Conservation (phyloP, 257 asterid genomes). For the Voacanga thouarsii region DNA sequence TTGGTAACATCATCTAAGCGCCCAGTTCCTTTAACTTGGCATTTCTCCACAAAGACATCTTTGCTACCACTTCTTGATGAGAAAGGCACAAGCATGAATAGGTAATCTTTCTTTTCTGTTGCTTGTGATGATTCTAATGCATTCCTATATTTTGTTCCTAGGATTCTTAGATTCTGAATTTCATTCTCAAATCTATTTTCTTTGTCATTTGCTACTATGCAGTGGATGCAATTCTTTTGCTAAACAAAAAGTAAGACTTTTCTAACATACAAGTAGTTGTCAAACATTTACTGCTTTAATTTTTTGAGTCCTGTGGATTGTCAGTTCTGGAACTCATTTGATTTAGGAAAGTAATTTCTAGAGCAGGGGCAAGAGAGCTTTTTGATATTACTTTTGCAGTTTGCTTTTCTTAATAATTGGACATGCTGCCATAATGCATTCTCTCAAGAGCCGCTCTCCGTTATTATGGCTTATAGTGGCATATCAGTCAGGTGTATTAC, state of each 20-base stretch:
- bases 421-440: too few species aligned
- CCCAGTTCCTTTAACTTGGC: conserved; percentile 97
- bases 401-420: too few species aligned
- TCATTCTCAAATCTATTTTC: neutral
- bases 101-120: conserved; percentile 42
- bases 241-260: neutral
- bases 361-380: neutral
- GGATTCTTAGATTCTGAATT: neutral
- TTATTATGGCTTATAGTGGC: too few species aligned
- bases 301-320: neutral
- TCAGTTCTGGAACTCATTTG: neutral
- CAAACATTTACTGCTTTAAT: neutral
- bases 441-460: too few species aligned
- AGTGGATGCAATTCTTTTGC: neutral
- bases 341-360: neutral
- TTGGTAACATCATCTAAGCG: conserved; percentile 88
- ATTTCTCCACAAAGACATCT: conserved; percentile 80
- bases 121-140: neutral
- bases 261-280: neutral
- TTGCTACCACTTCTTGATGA: conserved; percentile 81
- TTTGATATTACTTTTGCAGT: too few species aligned
- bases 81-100: conserved; percentile 91
- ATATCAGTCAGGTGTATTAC: too few species aligned
- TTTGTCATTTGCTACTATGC: neutral
- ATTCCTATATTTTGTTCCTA: neutral